A percentile compares a stretch with the other conserved stretches of the same genome.
Evolutionary conservation across 176 grass and related monocot genomes (phyloP).

Genomic region (Microstegium vimineum): DNA sequence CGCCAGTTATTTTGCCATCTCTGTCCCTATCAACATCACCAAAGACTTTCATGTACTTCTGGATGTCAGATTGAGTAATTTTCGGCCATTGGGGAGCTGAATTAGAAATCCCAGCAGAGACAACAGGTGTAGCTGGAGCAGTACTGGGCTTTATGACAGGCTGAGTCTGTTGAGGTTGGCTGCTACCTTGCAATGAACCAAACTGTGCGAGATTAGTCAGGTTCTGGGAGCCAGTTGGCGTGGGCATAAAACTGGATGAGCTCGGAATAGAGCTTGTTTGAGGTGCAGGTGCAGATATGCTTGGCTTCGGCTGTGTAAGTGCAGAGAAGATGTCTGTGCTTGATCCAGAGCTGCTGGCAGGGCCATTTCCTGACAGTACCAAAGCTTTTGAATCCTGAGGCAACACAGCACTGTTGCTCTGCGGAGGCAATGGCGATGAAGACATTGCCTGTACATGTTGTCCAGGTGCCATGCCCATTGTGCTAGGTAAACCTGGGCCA

Average conservation of each 20-base stretch:
- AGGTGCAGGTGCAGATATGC: slow-evolving; percentile 26
- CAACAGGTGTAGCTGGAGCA: slow-evolving; percentile 19
- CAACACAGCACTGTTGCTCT: slow-evolving; percentile 40
- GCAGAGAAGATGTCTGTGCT: slow-evolving; percentile 69
- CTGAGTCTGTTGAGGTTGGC: slow-evolving; percentile 63
- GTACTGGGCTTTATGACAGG: slow-evolving; percentile 34
- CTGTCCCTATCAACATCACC: slow-evolving; percentile 85
- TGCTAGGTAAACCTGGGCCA: slow-evolving; percentile 46
- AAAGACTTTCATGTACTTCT: slow-evolving; percentile 97
- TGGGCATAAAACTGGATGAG: slow-evolving; percentile 43
- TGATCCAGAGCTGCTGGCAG: slow-evolving; percentile 52
- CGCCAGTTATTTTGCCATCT: slow-evolving; percentile 97
- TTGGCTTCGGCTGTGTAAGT: slow-evolving; percentile 50
- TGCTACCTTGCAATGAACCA: slow-evolving; percentile 57
- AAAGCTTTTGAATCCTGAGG: slow-evolving; percentile 56
- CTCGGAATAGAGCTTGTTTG: slow-evolving; percentile 23
- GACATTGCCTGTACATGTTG: slow-evolving; percentile 48
- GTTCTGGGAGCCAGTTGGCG: slow-evolving; percentile 52
- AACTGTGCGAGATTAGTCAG: slow-evolving; percentile 44
- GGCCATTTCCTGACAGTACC: slow-evolving; percentile 69
- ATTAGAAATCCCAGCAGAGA: slow-evolving; percentile 46
- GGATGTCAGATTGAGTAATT: slow-evolving; percentile 85
- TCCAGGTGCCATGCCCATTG: slow-evolving; percentile 42
- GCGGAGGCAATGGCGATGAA: slow-evolving; percentile 54
- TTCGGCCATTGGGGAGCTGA: slow-evolving; percentile 87